These are phyloP conservation scores for Serendipita sp. DNA, from an alignment of 768 basidiomycete genomes.

Conservation along the genomic window DNA sequence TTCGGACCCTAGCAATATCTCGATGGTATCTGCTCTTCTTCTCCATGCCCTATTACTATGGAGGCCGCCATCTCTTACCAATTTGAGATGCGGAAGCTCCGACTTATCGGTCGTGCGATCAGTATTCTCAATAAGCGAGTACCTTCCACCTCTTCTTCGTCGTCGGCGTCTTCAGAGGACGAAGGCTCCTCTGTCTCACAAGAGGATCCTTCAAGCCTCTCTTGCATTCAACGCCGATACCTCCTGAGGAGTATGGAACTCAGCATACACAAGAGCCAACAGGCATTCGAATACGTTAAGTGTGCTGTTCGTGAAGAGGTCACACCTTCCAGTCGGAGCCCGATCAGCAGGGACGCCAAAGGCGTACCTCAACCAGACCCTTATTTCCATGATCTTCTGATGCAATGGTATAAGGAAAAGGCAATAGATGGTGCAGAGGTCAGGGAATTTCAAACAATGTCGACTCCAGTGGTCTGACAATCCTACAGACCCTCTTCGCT, in stretches of 20 bases:
- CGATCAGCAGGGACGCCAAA: not conserved
- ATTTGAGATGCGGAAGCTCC: not conserved
- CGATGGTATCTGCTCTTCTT: not conserved
- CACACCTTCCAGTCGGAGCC: not conserved
- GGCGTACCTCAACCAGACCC: not conserved
- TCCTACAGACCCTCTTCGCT: not conserved
- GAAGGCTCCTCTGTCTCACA: not conserved
- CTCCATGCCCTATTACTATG: not conserved
- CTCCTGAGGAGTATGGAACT: not conserved
- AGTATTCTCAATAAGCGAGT: not conserved
- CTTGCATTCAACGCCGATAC: not conserved
- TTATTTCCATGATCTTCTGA: not conserved
- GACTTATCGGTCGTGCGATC: not conserved
- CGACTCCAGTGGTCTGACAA: not conserved
- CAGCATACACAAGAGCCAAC: not conserved
- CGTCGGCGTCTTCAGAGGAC: not conserved
- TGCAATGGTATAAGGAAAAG: not conserved
- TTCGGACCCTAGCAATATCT: not conserved
- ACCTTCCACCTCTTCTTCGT: not conserved
- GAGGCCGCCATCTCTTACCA: slow-evolving; percentile 1
- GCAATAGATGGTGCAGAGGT: not conserved
- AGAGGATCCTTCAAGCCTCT: not conserved
- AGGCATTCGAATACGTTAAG: not conserved
- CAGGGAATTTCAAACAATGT: not conserved
- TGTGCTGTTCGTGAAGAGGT: not conserved